Evolutionary conservation across 1,139 yeast genomes (phyloP), one percentile per base, ranked within the genome.

Genomic region (Zygosaccharomyces pseudobailii): DNA sequence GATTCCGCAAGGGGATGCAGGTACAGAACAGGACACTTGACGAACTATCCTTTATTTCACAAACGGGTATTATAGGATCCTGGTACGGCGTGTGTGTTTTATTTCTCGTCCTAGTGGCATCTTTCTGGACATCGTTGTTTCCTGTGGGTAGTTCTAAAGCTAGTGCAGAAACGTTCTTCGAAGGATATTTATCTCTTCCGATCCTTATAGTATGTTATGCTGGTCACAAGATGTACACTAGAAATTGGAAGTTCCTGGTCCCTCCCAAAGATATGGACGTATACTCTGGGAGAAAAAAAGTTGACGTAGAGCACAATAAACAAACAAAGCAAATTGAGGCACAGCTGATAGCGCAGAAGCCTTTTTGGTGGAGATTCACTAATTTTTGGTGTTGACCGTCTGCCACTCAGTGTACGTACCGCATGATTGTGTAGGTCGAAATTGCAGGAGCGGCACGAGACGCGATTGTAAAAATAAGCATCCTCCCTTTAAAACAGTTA

Each of bases 61-160:
- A 76, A 62, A 70, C 79, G 5, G 84, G 84, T 35, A 65, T 75
- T 10, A 63, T 68, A 54, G 84, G 84, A 9, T 77, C 84, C 0
- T 63, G 68, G 53, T 78, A 72, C 55, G 82, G 83, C 32, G 68
- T 74, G 3, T 40, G 67, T 3, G 69, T 79, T 52, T 71, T 75
- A 57, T 52, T 73, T 35, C 60, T 81, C 49, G 84, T 83, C 10
- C 61, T 79, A 3, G 66, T 76, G 39, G 83, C 82, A 13, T 79
- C 79, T 52, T 79, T 80, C 66, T 84, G 88, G 88, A 75, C 82
- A 50, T 87, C 89, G 6, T 70, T 84, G 45, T 83, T 74, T 75
- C 92, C 92, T 55, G 65, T 79, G 42, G 84, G 83, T 28, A 45
- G 55, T 20, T 30, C 48, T 4, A 72, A 54, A 20, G 85, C 88